These are phyloP conservation scores for Schoenoplectus tabernaemontani DNA, from an alignment of 202 grass and related monocot species.

Conservation along the genomic window DNA sequence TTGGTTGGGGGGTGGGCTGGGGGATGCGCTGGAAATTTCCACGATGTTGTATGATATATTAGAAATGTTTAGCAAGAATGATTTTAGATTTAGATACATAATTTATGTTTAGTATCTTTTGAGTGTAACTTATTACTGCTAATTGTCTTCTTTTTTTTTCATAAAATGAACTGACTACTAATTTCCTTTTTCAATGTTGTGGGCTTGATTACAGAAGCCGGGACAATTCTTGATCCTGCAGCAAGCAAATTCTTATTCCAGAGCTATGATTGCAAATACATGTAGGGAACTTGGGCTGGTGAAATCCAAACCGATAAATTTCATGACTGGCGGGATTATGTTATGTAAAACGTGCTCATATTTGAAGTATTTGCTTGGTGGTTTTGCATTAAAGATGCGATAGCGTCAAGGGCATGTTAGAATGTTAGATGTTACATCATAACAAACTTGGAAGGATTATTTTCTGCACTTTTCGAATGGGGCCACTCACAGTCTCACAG, in stretches of 20 bases:
- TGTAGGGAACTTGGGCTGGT: too few species aligned
- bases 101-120: background rate
- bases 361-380: background rate
- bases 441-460: background rate
- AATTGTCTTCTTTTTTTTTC: background rate
- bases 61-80: conserved; percentile 19
- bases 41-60: conserved; percentile 1
- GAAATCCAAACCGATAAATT: too few species aligned
- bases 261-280: background rate
- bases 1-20: background rate
- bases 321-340: too few species aligned
- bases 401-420: too few species aligned
- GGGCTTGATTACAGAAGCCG: too few species aligned
- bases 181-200: background rate
- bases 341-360: background rate
- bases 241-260: too few species aligned
- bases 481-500: background rate
- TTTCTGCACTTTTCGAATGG: too few species aligned
- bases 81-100: conserved; percentile 16
- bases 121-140: background rate
- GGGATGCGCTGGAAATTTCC: background rate
- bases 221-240: background rate
- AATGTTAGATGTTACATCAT: background rate
- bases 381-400: background rate
- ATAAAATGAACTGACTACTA: background rate